Conservation (phyloP, 1,139 yeast species). For the Nakaseomyces bracarensis region DNA sequence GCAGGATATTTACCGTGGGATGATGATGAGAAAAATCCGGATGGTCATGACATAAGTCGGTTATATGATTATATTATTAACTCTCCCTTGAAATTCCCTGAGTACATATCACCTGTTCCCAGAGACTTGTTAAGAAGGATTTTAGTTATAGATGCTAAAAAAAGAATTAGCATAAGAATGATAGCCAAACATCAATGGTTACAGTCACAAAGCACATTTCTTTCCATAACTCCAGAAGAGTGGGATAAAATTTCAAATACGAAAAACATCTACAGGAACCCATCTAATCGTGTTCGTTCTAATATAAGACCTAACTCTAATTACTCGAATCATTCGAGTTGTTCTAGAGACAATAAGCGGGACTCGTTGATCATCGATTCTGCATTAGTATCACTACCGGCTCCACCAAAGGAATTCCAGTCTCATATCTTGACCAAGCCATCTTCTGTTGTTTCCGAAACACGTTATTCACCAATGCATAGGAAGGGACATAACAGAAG, state of each 20-base stretch:
- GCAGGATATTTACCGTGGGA: conserved; percentile 97
- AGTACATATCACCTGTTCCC: conserved; percentile 83
- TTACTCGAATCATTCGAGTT: conserved; percentile 30
- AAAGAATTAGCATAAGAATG: conserved; percentile 59
- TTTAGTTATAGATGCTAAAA: conserved; percentile 59
- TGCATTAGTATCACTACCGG: conserved; percentile 21
- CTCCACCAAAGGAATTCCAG: conserved; percentile 28
- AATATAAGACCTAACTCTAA: conserved; percentile 32
- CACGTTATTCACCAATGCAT: conserved; percentile 19
- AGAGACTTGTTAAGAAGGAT: conserved; percentile 82
- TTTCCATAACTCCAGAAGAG: conserved; percentile 79
- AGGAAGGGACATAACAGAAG: conserved; percentile 24
- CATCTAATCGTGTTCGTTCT: conserved; percentile 28
- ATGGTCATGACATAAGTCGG: conserved; percentile 85
- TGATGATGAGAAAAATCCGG: conserved; percentile 94
- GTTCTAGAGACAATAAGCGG: conserved; percentile 26
- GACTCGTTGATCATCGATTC: conserved; percentile 25
- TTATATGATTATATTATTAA: conserved; percentile 85
- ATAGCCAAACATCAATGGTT: conserved; percentile 85
- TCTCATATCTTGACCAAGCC: conserved; percentile 25
- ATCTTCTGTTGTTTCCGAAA: conserved; percentile 24
- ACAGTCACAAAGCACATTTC: conserved; percentile 70
- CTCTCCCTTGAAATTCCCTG: conserved; percentile 91
- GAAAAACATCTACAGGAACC: conserved; percentile 39
- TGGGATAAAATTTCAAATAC: conserved; percentile 57